Evolutionary conservation across 371 early-diverging fungal genomes (phyloP).

Genomic region (Hamiltosporidium tvaerminnensis): DNA sequence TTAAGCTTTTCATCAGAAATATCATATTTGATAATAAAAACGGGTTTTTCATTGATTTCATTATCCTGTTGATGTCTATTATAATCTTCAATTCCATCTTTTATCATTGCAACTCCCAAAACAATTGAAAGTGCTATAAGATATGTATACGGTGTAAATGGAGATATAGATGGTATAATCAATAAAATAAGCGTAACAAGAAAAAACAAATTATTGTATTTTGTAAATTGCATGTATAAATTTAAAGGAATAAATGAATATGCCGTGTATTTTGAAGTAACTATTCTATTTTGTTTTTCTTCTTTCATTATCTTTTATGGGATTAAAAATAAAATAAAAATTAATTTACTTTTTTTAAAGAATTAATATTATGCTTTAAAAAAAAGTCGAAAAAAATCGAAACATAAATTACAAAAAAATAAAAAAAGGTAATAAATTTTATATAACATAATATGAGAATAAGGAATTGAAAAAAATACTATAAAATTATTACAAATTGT

Average conservation of each 20-base stretch:
- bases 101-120: slow-evolving; percentile 64
- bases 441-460: too few relatives aligned
- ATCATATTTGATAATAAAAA: slow-evolving; percentile 55
- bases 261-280: slow-evolving; percentile 62
- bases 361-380: too few relatives aligned
- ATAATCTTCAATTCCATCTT: slow-evolving; percentile 78
- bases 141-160: slow-evolving; percentile 51
- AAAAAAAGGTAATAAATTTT: too few relatives aligned
- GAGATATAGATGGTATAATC: slow-evolving; percentile 64
- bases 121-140: slow-evolving; percentile 61
- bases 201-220: slow-evolving; percentile 76
- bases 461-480: too few relatives aligned
- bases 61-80: slow-evolving; percentile 70
- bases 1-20: slow-evolving; percentile 53
- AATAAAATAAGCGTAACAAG: slow-evolving; percentile 67
- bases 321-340: too few relatives aligned
- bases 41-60: slow-evolving; percentile 62
- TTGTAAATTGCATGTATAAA: slow-evolving; percentile 69
- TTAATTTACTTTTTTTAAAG: too few relatives aligned
- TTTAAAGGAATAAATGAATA: slow-evolving; percentile 74
- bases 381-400: too few relatives aligned
- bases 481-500: too few relatives aligned
- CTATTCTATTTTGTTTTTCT: slow-evolving; percentile 1
- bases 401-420: too few relatives aligned
- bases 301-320: too few relatives aligned